phyloP scores from a whole-genome alignment of 169 alveolate species.

The Eimeria nieschulzi region DNA sequence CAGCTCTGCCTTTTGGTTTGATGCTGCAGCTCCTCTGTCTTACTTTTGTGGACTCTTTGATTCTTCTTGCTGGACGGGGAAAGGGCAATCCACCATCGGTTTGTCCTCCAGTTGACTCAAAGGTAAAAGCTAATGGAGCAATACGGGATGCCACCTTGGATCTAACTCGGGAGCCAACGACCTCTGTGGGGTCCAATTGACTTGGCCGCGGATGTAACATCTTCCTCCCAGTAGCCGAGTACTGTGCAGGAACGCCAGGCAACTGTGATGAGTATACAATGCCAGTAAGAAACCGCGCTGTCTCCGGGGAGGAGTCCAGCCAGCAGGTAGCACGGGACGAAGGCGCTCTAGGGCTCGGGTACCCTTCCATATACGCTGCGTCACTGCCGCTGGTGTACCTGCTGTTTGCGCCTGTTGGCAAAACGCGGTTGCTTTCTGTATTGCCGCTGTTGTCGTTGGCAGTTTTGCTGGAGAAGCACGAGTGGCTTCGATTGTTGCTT shows the following conservation, averaged over 20 bases:
- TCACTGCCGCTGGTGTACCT: neutral
- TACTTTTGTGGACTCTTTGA: neutral
- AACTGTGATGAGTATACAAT: neutral
- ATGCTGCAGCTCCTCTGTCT: neutral
- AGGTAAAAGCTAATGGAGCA: neutral
- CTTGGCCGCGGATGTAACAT: neutral
- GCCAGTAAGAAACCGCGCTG: neutral
- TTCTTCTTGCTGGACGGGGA: conserved; percentile 24
- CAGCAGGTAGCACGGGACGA: too few relatives aligned
- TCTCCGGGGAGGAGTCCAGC: neutral
- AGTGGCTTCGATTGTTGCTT: neutral
- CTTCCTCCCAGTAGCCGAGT: neutral
- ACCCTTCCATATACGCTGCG: neutral
- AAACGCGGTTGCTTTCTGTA: neutral
- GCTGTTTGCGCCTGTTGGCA: neutral
- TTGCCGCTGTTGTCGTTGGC: conserved; percentile 13
- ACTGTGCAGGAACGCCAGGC: neutral
- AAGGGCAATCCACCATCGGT: neutral
- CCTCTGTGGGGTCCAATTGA: neutral
- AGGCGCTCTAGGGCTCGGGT: too few relatives aligned
- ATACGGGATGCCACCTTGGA: neutral
- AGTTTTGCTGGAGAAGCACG: neutral
- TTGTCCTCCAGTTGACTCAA: neutral
- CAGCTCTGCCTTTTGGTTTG: neutral
- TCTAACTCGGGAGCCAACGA: neutral